Percentiles rank a stretch among this genome's conserved stretches.
These are phyloP conservation scores for Cladosporium cucumerinum DNA, from an alignment of 2,329 filamentous ascomycete species.

Conservation along the genomic window DNA sequence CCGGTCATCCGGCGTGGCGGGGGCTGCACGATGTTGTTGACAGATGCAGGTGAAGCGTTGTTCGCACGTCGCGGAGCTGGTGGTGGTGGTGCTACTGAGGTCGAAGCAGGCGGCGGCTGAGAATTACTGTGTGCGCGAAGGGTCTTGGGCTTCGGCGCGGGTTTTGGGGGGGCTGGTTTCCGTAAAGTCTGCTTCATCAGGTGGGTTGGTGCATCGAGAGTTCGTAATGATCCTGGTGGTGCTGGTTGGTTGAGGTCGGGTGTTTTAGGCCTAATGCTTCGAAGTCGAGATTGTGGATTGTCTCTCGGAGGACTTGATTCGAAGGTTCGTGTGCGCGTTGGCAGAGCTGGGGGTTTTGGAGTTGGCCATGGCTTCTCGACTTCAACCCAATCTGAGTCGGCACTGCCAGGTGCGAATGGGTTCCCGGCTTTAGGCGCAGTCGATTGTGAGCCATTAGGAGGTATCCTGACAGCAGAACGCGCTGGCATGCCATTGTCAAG, in stretches of 20 bases:
- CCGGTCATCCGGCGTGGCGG: conserved; percentile 19
- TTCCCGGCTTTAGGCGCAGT: conserved; percentile 76
- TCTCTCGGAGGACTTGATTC: background rate
- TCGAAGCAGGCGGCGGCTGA: conserved; percentile 15
- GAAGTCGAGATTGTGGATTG: conserved; percentile 13
- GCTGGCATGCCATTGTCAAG: conserved; percentile 66
- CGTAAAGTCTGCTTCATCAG: conserved; percentile 25
- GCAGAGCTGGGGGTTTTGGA: conserved; percentile 20
- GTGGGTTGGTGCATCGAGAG: conserved; percentile 5
- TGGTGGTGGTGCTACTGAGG: conserved; percentile 21
- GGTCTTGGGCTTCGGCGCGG: conserved; percentile 34
- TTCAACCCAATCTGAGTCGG: conserved; percentile 78
- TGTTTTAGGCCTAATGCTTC: conserved; percentile 20
- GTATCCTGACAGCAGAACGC: conserved; percentile 61
- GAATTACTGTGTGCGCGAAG: conserved; percentile 29
- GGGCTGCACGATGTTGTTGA: conserved; percentile 12
- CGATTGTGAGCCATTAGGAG: conserved; percentile 59
- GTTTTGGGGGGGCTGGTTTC: conserved; percentile 35
- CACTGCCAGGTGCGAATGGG: conserved; percentile 67
- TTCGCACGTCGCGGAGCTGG: conserved; percentile 22
- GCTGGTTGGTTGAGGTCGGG: conserved; percentile 19
- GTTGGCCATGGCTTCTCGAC: conserved; percentile 35
- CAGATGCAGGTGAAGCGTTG: conserved; percentile 11
- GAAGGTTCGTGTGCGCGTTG: conserved; percentile 14
- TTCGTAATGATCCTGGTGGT: conserved; percentile 1